Conservation (phyloP, 1,284 basidiomycete species). For the Cutaneotrichosporon sp. region DNA sequence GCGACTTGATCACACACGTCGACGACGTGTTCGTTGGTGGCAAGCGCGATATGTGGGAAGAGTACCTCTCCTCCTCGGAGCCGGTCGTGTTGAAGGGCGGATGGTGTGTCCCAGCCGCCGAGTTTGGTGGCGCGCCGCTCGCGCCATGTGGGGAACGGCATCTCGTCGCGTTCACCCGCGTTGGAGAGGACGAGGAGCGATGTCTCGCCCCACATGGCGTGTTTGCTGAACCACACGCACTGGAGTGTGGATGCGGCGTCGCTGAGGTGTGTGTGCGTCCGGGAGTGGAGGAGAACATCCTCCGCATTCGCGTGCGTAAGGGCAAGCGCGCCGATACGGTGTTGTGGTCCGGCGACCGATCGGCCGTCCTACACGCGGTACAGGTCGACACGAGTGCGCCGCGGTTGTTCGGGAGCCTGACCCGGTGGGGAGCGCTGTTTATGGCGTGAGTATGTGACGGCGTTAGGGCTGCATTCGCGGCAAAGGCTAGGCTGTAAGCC, state of each 20-base stretch:
- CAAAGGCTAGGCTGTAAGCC: too few species aligned
- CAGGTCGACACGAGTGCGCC: slow-evolving; percentile 30
- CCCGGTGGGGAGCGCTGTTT: slow-evolving; percentile 37
- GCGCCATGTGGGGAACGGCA: slow-evolving; percentile 17
- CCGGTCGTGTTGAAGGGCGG: slow-evolving; percentile 1
- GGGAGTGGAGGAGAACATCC: slow-evolving; percentile 26
- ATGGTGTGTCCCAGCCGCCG: slow-evolving; percentile 21
- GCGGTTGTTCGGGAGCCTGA: slow-evolving; percentile 29
- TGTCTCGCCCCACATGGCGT: slow-evolving; percentile 41
- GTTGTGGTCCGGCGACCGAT: slow-evolving; percentile 40
- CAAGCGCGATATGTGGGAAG: slow-evolving; percentile 31
- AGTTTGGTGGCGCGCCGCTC: slow-evolving; percentile 13
- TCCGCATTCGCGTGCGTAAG: slow-evolving; percentile 33
- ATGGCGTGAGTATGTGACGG: slow-evolving; percentile 31
- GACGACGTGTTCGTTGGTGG: slow-evolving; percentile 38
- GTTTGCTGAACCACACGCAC: slow-evolving; percentile 13
- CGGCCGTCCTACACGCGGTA: slow-evolving; percentile 31
- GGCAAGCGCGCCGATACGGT: slow-evolving; percentile 24
- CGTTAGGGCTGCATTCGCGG: too few species aligned
- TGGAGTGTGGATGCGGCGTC: slow-evolving; percentile 22
- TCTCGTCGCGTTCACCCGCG: slow-evolving; percentile 16
- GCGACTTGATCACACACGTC: slow-evolving; percentile 43
- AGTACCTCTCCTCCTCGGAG: slow-evolving; percentile 30
- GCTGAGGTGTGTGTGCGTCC: slow-evolving; percentile 39
- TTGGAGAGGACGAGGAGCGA: slow-evolving; percentile 26